Percentiles rank a stretch among this genome's conserved stretches.
phyloP scores from a whole-genome alignment of 192 early-diverging fungal species.

The Chytriomyces hyalinus region DNA sequence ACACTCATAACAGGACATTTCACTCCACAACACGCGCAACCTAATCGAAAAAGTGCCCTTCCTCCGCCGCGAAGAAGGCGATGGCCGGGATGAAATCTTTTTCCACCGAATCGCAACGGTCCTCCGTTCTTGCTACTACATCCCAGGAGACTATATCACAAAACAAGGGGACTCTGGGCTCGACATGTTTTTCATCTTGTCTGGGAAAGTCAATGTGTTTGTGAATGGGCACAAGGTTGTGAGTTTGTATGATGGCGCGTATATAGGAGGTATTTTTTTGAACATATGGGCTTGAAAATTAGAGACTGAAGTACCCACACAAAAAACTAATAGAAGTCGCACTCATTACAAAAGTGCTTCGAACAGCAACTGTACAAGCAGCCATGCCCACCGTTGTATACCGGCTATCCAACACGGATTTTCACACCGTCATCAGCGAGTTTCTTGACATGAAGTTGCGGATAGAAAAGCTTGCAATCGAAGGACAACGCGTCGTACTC shows the following conservation, averaged over 20 bases:
- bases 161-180: constrained; percentile 44
- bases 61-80: constrained; percentile 43
- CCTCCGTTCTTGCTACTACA: constrained; percentile 32
- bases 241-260: constrained; percentile 29
- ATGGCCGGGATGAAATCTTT: constrained; percentile 55
- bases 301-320: too few species aligned
- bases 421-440: constrained; percentile 19
- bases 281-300: too few species aligned
- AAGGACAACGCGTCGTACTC: constrained; percentile 5
- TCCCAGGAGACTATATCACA: constrained; percentile 30
- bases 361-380: constrained; percentile 25
- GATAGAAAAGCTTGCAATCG: constrained; percentile 3
- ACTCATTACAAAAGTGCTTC: constrained; percentile 2
- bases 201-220: constrained; percentile 48
- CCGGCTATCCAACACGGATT: constrained; percentile 16
- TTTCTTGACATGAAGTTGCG: constrained; percentile 20
- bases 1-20: constrained; percentile 41
- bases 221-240: constrained; percentile 42
- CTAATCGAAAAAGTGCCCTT: constrained; percentile 55
- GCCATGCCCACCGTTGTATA: constrained; percentile 21
- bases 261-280: constrained; percentile 17
- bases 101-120: constrained; percentile 46
- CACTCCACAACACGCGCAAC: constrained; percentile 46
- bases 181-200: constrained; percentile 58
- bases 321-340: constrained; percentile 7